Evolutionary conservation across 768 basidiomycete species (phyloP).

Genomic region (Cystobasidium tubakii): DNA sequence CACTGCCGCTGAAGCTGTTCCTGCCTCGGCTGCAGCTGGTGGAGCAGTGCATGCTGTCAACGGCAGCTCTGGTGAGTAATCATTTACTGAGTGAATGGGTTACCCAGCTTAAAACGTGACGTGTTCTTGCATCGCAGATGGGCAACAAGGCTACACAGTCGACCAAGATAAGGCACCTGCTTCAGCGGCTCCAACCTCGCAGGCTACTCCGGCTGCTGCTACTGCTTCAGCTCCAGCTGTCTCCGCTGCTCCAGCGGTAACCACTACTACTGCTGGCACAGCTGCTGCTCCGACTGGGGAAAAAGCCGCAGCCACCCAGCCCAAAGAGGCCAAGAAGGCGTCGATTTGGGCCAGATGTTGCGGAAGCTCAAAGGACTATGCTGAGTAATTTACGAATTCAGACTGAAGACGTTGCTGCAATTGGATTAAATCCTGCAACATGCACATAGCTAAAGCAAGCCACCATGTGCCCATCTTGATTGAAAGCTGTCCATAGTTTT

Average conservation of each 20-base stretch:
- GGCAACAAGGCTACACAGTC: conserved; percentile 14
- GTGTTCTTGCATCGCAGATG: no score
- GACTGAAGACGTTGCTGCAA: neutral
- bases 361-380: conserved; percentile 24
- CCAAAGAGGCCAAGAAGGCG: conserved; percentile 26
- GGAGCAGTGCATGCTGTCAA: neutral
- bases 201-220: neutral
- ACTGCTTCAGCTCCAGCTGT: neutral
- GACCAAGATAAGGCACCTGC: conserved; percentile 31
- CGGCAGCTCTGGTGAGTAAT: neutral
- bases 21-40: neutral
- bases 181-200: neutral
- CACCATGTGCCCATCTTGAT: no score
- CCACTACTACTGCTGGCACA: conserved; percentile 21
- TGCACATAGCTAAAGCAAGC: no score
- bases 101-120: no score
- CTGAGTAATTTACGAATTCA: neutral
- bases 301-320: neutral
- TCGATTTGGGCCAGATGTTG: conserved; percentile 17
- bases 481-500: no score
- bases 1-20: conserved; percentile 5
- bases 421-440: no score
- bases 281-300: conserved; percentile 8
- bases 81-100: no score
- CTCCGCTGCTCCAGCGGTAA: conserved; percentile 12